Evolutionary conservation across 2,329 filamentous ascomycete genomes (phyloP).

Genomic region (Colletotrichum falcatum): DNA sequence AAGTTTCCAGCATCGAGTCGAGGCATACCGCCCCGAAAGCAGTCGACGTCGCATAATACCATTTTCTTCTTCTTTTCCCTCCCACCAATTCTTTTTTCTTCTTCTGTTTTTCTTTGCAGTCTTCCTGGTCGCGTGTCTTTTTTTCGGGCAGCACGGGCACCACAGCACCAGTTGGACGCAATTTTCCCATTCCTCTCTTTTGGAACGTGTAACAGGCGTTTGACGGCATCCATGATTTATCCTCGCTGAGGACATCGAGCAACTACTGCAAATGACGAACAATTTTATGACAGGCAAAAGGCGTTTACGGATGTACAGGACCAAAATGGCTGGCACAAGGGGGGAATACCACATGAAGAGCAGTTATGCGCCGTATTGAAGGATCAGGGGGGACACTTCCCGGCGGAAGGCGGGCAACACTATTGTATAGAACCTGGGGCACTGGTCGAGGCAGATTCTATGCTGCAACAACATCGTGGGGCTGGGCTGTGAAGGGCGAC

Average conservation of each 20-base stretch:
- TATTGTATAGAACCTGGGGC: conserved; percentile 21
- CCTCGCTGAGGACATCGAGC: conserved; percentile 25
- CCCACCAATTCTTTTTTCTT: background rate
- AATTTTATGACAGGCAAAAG: conserved; percentile 31
- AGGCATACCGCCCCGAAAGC: conserved; percentile 17
- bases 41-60: conserved; percentile 32
- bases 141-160: background rate
- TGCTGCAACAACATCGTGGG: background rate
- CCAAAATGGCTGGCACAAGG: conserved; percentile 10
- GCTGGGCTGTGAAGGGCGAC: conserved; percentile 18
- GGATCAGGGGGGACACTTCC: background rate
- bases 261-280: conserved; percentile 29
- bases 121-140: too few species aligned
- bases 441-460: conserved; percentile 7
- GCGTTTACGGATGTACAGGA: conserved; percentile 32
- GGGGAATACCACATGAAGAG: conserved; percentile 2
- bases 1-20: conserved; percentile 29
- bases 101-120: conserved; percentile 2
- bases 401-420: background rate
- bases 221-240: conserved; percentile 15
- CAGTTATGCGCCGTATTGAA: conserved; percentile 13
- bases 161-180: conserved; percentile 10
- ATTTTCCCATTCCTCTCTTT: background rate
- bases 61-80: conserved; percentile 2
- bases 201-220: conserved; percentile 30